A percentile compares a stretch with the other conserved stretches of the same genome.
These are phyloP conservation scores for Filobasidium uniguttulatum DNA, from an alignment of 1,284 basidiomycete genomes.

Conservation along the genomic window DNA sequence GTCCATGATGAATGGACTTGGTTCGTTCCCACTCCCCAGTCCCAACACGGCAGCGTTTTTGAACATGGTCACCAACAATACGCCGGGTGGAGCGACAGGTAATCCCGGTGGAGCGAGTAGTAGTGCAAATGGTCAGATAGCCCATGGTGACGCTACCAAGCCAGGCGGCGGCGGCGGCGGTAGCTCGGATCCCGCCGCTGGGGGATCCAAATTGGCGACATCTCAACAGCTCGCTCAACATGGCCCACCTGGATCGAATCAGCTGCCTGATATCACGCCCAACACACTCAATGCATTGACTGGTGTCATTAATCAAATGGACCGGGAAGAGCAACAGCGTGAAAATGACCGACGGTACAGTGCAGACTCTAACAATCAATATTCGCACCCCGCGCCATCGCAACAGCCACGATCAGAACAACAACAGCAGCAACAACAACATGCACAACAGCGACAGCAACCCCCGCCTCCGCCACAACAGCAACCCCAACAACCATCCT, in stretches of 20 bases:
- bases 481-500: background rate
- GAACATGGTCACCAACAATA: conserved; percentile 68
- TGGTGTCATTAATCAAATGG: conserved; percentile 47
- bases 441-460: background rate
- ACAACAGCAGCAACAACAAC: background rate
- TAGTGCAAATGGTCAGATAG: background rate
- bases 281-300: conserved; percentile 74
- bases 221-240: background rate
- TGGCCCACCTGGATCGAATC: background rate
- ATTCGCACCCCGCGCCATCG: no score
- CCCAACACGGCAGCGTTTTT: conserved; percentile 88
- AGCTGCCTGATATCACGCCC: conserved; percentile 60
- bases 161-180: background rate
- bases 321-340: conserved; percentile 10
- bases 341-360: background rate
- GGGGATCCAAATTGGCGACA: background rate
- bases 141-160: background rate
- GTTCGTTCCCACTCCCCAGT: conserved; percentile 66
- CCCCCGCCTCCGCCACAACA: background rate
- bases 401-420: no score
- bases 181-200: background rate
- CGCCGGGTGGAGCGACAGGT: conserved; percentile 25
- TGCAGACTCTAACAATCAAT: no score
- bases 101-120: background rate
- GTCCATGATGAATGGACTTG: conserved; percentile 53